Base-by-base conservation (phyloP, 73 alveolate genomes). In the Tetrahymena elliotti region DNA sequence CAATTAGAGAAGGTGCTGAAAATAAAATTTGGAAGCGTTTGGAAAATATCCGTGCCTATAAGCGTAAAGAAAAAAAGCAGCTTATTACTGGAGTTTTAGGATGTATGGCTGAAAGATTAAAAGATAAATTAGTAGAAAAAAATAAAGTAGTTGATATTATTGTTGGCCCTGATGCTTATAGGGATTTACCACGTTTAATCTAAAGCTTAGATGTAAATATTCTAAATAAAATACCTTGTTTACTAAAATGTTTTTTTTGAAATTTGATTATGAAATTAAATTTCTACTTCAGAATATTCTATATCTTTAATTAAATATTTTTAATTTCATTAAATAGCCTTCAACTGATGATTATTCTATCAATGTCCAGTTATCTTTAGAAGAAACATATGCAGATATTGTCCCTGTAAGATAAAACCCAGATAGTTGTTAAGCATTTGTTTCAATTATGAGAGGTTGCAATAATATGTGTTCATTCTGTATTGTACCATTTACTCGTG, bases 401-500 rank as follows among this genome's bases (percentile, higher is more conserved):
- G 83, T 96, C 5, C 99, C 99, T 0, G 97, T 98, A 5, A 97
- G 95, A 33, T 68, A 93, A 36, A 95, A 84, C 34, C 96, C 96
- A 8, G 34, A 92, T 41, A 95, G 95, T 35, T 97, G 98, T 88
- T 68, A 68, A 31, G 88, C 88, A 18, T 98, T 96, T 97, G 96
- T 98, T 27, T 98, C 99, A 0, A 98, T 98, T 22, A 98, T 98
- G 99, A 97, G 99, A 95, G 99, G 99, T 4, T 98, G 99, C 95
- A 98, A 98, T 96, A 98, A 98, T 94, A 98, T 98, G 99, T 98
- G 99, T 95, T 88, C 98, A 52, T 98, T 97, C 95, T 98, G 99
- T 83, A 97, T 98, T 24, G 99, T 98, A 20, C 99, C 99, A 20
- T 98, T 98, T 96, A 97, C 99, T 3, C 96, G 99, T 54, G 99